A percentile compares a stretch with the other conserved stretches of the same genome.
phyloP scores from a whole-genome alignment of 169 alveolate species.

The Plasmodium sp. region DNA sequence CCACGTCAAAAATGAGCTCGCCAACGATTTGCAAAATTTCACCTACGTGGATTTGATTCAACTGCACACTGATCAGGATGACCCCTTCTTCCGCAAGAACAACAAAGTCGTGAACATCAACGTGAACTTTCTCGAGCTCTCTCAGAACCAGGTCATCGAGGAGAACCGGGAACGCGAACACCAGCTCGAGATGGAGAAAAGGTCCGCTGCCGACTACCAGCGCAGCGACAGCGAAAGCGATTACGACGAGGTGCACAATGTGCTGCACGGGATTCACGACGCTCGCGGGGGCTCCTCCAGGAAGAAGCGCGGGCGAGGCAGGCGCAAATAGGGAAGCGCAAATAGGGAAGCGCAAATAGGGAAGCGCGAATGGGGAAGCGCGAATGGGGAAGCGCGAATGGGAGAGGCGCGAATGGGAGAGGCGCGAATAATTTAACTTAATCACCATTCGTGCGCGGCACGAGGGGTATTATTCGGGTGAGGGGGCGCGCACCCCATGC shows the following conservation, averaged over 20 bases:
- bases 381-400: neutral
- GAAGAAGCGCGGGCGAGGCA: neutral
- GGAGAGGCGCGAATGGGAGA: neutral
- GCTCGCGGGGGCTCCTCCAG: neutral
- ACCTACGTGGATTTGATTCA: constrained; percentile 14
- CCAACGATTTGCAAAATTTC: constrained; percentile 29
- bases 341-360: neutral
- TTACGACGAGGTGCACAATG: constrained; percentile 43
- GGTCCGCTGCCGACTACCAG: neutral
- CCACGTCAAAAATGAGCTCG: constrained; percentile 27
- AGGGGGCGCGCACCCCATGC: neutral
- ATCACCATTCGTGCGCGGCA: neutral
- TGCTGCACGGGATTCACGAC: constrained; percentile 44
- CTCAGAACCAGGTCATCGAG: neutral
- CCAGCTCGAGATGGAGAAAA: neutral
- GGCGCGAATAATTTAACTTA: neutral
- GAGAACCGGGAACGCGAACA: neutral
- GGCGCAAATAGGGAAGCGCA: neutral
- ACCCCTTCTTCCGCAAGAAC: constrained; percentile 5
- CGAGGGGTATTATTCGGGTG: neutral
- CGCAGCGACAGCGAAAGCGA: constrained; percentile 28
- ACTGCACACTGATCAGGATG: constrained; percentile 6
- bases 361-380: neutral
- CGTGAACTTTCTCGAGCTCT: constrained; percentile 30
- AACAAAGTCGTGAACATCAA: neutral